A percentile compares a stretch with the other conserved stretches of the same genome.
Evolutionary conservation across 2,329 filamentous ascomycete species (phyloP).

Genomic region (Bipolaris victoriae): DNA sequence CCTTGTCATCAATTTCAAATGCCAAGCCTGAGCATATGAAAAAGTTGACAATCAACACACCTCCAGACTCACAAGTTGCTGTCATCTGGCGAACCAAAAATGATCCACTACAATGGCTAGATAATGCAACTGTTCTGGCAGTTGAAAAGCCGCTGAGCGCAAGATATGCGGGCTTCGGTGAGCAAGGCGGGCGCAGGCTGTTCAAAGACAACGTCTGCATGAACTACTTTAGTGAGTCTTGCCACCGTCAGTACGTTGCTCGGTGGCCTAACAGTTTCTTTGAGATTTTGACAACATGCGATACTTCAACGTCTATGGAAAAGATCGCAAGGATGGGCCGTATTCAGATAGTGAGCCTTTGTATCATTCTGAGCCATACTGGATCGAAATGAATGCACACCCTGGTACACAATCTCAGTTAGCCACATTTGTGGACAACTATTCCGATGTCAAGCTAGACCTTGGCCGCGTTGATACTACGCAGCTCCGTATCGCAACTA

Average conservation of each 20-base stretch:
- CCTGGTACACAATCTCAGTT: not conserved
- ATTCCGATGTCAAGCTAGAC: not conserved
- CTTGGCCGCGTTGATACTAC: not conserved
- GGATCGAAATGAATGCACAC: not conserved
- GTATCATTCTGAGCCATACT: not conserved
- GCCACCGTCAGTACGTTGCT: not conserved
- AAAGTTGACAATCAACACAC: not conserved
- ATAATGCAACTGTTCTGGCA: not conserved
- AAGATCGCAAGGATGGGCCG: not conserved
- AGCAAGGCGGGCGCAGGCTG: not conserved
- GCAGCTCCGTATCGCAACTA: not conserved
- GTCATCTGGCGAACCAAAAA: not conserved
- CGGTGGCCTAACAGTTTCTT: not conserved
- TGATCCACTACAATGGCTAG: not conserved
- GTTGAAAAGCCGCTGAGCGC: not conserved
- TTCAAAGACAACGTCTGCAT: not conserved
- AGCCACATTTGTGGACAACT: not conserved
- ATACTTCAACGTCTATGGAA: not conserved
- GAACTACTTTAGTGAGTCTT: not conserved
- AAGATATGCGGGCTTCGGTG: not conserved
- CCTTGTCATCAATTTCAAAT: not conserved
- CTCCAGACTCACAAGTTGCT: not conserved
- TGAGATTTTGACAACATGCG: not conserved
- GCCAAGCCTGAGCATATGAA: not conserved
- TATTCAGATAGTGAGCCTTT: not conserved